Evolutionary conservation across 2,329 filamentous ascomycete species (phyloP).

Genomic region (Claviceps africana): DNA sequence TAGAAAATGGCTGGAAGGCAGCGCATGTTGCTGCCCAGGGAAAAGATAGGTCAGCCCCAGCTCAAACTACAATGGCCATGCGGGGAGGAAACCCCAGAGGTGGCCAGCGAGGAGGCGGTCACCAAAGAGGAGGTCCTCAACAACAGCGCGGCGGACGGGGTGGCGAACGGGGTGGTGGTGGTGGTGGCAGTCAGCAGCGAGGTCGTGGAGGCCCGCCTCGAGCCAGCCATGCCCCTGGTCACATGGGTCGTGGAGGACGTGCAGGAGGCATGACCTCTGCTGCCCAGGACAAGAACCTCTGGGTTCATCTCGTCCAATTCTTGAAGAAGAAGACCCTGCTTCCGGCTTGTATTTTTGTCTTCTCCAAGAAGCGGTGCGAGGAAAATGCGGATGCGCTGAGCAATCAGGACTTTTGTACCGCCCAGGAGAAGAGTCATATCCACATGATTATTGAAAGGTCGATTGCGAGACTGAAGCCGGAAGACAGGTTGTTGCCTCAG

Average conservation of each 20-base stretch:
- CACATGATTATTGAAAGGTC: slow-evolving; percentile 98
- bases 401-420: slow-evolving; percentile 89
- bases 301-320: slow-evolving; percentile 90
- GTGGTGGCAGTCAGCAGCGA: slow-evolving; percentile 32
- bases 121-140: slow-evolving; percentile 29
- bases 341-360: slow-evolving; percentile 93
- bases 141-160: slow-evolving; percentile 25
- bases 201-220: slow-evolving; percentile 39
- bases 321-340: slow-evolving; percentile 76
- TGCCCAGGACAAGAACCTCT: slow-evolving; percentile 89
- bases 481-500: slow-evolving; percentile 82
- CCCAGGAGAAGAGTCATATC: slow-evolving; percentile 86
- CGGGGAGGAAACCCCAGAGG: slow-evolving; percentile 25
- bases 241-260: slow-evolving; percentile 79
- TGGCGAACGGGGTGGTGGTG: slow-evolving; percentile 31
- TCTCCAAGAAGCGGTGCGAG: slow-evolving; percentile 95
- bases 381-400: slow-evolving; percentile 92
- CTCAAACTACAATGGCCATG: slow-evolving; percentile 19
- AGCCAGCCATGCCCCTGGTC: slow-evolving; percentile 54
- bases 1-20: slow-evolving; percentile 89
- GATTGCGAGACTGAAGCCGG: slow-evolving; percentile 75
- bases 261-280: slow-evolving; percentile 76
- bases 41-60: slow-evolving; percentile 56
- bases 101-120: slow-evolving; percentile 22
- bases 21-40: slow-evolving; percentile 72